Conservation (phyloP, 305 asterid species). For the Solanum hybrid region DNA sequence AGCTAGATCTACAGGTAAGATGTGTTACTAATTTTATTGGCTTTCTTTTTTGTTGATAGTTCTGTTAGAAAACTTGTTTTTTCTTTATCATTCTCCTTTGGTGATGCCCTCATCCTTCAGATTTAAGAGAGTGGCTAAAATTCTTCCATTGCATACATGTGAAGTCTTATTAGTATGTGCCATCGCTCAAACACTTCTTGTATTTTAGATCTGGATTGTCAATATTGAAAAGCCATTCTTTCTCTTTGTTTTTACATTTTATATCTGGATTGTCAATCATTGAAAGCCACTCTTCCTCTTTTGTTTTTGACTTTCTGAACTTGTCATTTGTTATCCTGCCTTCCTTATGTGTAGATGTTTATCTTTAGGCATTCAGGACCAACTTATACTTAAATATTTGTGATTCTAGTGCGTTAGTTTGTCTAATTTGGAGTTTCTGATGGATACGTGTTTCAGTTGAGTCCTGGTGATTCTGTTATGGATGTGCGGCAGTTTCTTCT, state of each 20-base stretch:
- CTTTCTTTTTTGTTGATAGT: background rate
- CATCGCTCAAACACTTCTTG: background rate
- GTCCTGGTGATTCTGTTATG: conserved; percentile 90
- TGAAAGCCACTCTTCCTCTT: background rate
- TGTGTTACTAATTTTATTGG: background rate
- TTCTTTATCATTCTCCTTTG: background rate
- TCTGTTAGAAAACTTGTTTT: background rate
- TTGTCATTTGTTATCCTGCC: background rate
- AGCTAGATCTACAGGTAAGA: conserved; percentile 82
- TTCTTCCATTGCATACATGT: background rate
- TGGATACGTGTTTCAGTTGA: conserved; percentile 50
- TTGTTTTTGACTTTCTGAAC: background rate
- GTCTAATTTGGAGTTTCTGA: conserved; percentile 1
- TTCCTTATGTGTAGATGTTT: background rate
- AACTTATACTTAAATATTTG: background rate
- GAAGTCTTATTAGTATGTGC: background rate
- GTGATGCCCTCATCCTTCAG: background rate
- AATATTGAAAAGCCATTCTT: background rate
- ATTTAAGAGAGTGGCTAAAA: background rate
- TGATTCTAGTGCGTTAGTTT: background rate
- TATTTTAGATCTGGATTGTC: background rate
- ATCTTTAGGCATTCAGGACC: background rate
- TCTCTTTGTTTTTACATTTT: background rate
- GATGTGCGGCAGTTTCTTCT: conserved; percentile 91
- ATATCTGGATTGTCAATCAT: background rate